Base-by-base conservation (phyloP, 1,284 basidiomycete species). In the Cryptococcus hybrid region DNA sequence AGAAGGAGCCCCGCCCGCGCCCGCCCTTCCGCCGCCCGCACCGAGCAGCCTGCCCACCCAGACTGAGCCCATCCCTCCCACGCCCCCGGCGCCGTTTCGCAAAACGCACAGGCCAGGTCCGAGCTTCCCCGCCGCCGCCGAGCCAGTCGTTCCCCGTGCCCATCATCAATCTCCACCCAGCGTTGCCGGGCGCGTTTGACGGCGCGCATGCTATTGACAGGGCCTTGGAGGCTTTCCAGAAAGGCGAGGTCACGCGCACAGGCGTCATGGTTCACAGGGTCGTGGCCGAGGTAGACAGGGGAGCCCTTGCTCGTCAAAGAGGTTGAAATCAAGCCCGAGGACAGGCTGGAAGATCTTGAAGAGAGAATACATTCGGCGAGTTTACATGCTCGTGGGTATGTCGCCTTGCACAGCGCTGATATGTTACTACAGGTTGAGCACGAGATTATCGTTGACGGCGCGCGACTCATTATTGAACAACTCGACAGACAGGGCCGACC, bases 251-350 rank as follows among this genome's bases (percentile, higher is more conserved):
- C 53, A 79, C 81, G 40, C 79, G 82, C 55, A 88, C 90, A 0
- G 95, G 95, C 0, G 87, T 86, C 3, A 99, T 99, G 95, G 88
- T 98, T 0, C 95, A 99, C 78, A 84, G 88, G 39, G 95, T 98
- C 12, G 87, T 98, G 37, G 88, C 87, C 60, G 91, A 95, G 71
- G 93, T 99, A 9, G 96, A 99, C 77, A 84, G 87, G 5, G 95
- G 86, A 89, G 69, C 93, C 95, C 0, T 72, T 99, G 42, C 75
- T 98, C 35, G 88, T 94, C 47, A 81, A 84, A 57, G 85, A 92
- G 69, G 85, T 99, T 9, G 83, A 84, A 61, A 87, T 96, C 57
- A 78, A 80, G 62, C 79, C 86, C 52, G 89, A 84, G 9, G 93
- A 98, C 65, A 78, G 84, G 5, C 75, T 89, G 57, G 88, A 88